Base-by-base conservation (phyloP, 2,329 filamentous ascomycete genomes). In the Eutypella sp. region DNA sequence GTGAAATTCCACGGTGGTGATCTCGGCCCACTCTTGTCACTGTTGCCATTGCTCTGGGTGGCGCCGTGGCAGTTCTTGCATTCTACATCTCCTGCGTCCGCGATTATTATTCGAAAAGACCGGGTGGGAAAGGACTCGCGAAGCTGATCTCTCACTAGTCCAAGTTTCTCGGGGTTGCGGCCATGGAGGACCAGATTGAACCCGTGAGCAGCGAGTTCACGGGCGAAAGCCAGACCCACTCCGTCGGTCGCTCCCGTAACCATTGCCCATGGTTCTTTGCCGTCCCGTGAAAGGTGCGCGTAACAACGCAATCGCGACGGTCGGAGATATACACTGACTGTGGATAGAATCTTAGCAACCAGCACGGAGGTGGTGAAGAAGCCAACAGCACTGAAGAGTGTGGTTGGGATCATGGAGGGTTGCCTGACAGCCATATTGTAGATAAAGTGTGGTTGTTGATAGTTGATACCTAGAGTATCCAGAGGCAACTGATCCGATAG, bases 151-250 rank as follows among this genome's bases (percentile, higher is more conserved):
- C 64, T 57, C n/a, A 76, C 62, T 1, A 45, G 45, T 2, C 67
- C 55, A 3, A 82, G 66, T 52, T 80, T 81, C 3, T 61, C 49
- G 2, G 53, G 50, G 47, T 77, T 78, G 29, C 76, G 72, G n/a
- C 79, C 78, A 49, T 82, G 78, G 8, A 82, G 56, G 15, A 81
- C 65, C 27, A 83, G 67, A 53, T 79, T 76, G 68, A 81, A 81
- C 40, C 76, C 75, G 13, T 61, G 63, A 0, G 52, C 47, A 16
- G 72, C 72, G n/a, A 83, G 72, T 53, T 78, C 73, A 45, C 71
- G 59, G 3, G 70, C 69, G 47, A 81, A 72, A 0, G 63, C 71
- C 23, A 64, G 63, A 10, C 79, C 79, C 33, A 82, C 79, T 18
- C 78, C 79, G 39, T 77, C 75, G 13, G 67, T 75, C 16, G 74